Percentiles rank a stretch among this genome's conserved stretches.
phyloP scores from a whole-genome alignment of 345 rosid genomes.

The Mangifera indica region DNA sequence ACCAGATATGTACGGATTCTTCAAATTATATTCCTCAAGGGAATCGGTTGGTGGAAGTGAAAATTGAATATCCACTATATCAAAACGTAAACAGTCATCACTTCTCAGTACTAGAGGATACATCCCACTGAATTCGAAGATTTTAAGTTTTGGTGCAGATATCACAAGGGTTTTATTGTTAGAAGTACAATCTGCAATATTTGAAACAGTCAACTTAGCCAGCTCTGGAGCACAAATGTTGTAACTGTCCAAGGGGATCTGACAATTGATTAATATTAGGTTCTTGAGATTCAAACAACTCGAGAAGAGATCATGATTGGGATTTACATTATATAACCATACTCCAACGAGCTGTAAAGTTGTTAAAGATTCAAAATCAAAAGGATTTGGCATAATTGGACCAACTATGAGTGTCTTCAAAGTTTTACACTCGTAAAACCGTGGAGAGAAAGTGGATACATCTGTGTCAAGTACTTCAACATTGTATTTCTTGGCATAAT shows the following conservation, averaged over 20 bases:
- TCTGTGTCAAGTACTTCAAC: not conserved
- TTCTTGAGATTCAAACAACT: not conserved
- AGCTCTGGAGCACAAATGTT: not conserved
- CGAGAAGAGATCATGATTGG: not conserved
- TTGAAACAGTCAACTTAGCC: not conserved
- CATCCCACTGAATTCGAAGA: not conserved
- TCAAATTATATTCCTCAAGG: not conserved
- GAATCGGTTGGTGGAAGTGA: not conserved
- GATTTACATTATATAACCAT: not conserved
- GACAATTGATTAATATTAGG: not conserved
- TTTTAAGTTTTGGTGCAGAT: not conserved
- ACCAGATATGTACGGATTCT: not conserved
- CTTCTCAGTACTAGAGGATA: not conserved
- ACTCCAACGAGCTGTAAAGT: not conserved
- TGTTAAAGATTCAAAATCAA: not conserved
- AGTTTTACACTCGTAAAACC: not conserved
- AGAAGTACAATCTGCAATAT: not conserved
- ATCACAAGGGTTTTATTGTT: not conserved
- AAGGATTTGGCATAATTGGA: not conserved
- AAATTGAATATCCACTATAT: not conserved
- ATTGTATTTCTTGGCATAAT: not conserved
- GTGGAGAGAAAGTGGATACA: not conserved
- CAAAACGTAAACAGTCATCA: not conserved
- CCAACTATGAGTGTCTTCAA: not conserved
- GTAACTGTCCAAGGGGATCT: not conserved